Evolutionary conservation across 768 basidiomycete genomes (phyloP), one percentile per base, ranked within the genome.

Genomic region (Hericium erinaceus): DNA sequence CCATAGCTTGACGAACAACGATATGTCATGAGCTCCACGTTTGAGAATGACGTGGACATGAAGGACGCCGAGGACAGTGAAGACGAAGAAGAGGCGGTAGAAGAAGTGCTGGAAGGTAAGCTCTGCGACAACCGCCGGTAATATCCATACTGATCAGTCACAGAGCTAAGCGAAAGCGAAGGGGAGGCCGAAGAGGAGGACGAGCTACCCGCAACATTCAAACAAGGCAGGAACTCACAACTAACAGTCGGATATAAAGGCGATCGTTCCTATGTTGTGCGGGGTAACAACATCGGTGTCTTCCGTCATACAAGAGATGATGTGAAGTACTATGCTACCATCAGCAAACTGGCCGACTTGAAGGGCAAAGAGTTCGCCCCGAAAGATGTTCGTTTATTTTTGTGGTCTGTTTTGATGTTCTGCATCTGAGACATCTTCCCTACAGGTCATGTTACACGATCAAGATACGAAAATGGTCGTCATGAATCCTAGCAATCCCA

Each of bases 401-500:
- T 39, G 9, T 28, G 52, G n/a, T 18, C 33, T 50, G 62, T 2
- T 59, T 61, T 57, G 64, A 50, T 58, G 38, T 58, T 41, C 38
- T 50, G 24, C 39, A 39, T 41, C 4, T 7, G 3, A 18, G 15
- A 10, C 8, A 3, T 48, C 48, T 16, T 52, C 46, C 16, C 22
- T 22, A 54, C 66, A 97, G 93, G 84, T 95, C 64, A 95, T 98
- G 95, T 73, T 98, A 38, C 95, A 98, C 68, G 89, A 95, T 62
- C 92, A 94, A 83, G 97, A 99, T 70, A 81, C 83, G 48, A 92
- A 92, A 73, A 94, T 99, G 94, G 74, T 99, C 55, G 69, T 99
- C 57, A 90, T 91, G 82, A 88, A 97, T 67, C 84, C 92, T 3
- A 69, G 72, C 40, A 83, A 92, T 40, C 84, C 87, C 3, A 83